phyloP scores from a whole-genome alignment of 192 early-diverging fungal genomes.

The Rhizophagus sp. region DNA sequence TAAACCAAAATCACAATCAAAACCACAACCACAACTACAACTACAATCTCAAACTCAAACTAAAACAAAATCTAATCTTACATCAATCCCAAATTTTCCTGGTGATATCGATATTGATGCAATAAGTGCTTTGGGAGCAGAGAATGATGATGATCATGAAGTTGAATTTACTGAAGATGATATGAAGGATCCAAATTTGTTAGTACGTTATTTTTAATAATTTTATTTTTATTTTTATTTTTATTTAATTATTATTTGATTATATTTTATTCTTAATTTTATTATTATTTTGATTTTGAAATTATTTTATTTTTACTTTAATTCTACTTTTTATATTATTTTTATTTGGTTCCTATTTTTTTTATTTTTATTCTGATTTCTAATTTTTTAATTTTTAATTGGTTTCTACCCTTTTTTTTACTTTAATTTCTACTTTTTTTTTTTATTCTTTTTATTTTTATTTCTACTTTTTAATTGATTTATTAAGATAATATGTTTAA shows the following conservation, averaged over 20 bases:
- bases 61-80: conserved; percentile 6
- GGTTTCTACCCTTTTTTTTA: too few relatives aligned
- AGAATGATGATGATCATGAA: conserved; percentile 53
- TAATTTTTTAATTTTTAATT: too few relatives aligned
- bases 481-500: conserved; percentile 5
- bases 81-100: conserved; percentile 1
- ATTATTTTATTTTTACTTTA: too few relatives aligned
- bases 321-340: too few relatives aligned
- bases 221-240: not conserved
- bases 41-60: not conserved
- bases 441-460: too few relatives aligned
- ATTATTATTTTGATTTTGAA: too few relatives aligned
- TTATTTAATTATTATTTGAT: too few relatives aligned
- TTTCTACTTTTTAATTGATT: too few relatives aligned
- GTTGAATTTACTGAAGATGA: conserved; percentile 73
- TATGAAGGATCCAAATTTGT: conserved; percentile 72
- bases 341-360: too few relatives aligned
- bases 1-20: conserved; percentile 30
- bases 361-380: too few relatives aligned
- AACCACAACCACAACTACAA: not conserved
- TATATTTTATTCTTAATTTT: too few relatives aligned
- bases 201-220: conserved; percentile 40
- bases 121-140: conserved; percentile 28
- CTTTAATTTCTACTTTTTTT: too few relatives aligned
- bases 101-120: conserved; percentile 33